Percentiles rank a stretch among this genome's conserved stretches.
phyloP scores from a whole-genome alignment of 2,329 filamentous ascomycete species.

The Aureobasidium uvarum region DNA sequence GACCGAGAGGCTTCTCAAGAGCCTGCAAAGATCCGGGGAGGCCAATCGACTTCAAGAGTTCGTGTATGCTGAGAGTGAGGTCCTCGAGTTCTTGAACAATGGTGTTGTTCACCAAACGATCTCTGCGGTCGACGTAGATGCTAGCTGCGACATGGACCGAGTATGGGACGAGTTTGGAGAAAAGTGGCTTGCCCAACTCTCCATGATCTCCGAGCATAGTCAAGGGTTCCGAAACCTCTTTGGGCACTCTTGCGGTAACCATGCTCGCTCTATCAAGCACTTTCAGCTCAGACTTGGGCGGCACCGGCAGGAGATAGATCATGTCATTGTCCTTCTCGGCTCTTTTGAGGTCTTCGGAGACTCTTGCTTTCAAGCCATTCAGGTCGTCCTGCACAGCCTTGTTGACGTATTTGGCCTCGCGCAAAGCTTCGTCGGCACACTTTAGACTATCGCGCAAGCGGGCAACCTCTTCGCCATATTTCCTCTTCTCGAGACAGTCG shows the following conservation, averaged over 20 bases:
- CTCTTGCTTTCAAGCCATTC: constrained; percentile 74
- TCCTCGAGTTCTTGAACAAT: constrained; percentile 82
- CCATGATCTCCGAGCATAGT: constrained; percentile 75
- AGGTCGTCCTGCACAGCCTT: constrained; percentile 79
- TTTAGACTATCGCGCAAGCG: constrained; percentile 75
- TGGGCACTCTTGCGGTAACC: constrained; percentile 75
- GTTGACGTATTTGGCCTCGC: constrained; percentile 78
- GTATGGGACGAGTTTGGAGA: constrained; percentile 90
- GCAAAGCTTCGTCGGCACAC: constrained; percentile 82
- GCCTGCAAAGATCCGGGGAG: constrained; percentile 91
- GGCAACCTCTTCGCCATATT: constrained; percentile 93
- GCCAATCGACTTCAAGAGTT: constrained; percentile 75
- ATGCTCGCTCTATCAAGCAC: constrained; percentile 84
- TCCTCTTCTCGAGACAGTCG: constrained; percentile 88
- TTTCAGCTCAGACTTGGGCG: constrained; percentile 83
- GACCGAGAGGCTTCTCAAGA: constrained; percentile 85
- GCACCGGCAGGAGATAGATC: constrained; percentile 84
- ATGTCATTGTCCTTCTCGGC: constrained; percentile 96
- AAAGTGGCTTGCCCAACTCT: constrained; percentile 80
- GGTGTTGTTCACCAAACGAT: constrained; percentile 83
- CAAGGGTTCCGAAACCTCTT: constrained; percentile 76
- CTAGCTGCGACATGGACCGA: constrained; percentile 92
- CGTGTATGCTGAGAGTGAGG: constrained; percentile 76
- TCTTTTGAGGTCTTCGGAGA: constrained; percentile 83
- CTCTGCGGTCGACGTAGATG: constrained; percentile 88